Evolutionary conservation across 768 basidiomycete species (phyloP), one percentile per base, ranked within the genome.

Genomic region (Dioszegia hungarica): DNA sequence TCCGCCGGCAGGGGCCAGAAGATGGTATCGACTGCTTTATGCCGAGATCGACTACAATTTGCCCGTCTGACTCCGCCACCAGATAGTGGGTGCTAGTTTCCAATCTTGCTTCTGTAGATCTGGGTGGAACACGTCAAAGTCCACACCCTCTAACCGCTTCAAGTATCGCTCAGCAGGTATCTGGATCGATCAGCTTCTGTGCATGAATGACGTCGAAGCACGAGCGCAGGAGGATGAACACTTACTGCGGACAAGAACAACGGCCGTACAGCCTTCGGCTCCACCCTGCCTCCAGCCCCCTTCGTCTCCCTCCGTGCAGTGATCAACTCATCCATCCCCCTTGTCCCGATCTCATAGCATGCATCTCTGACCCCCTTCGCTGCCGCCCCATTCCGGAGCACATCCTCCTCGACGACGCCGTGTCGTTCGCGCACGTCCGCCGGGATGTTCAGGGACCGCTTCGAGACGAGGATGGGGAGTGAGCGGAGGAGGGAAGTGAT

Each of bases 301-400:
- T 69, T 71, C 40, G 71, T 44, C 60, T 75, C 70, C 56, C 72
- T 67, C 52, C 74, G 60, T 17, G 74, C 72, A 31, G 74, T 75
- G 38, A 75, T 75, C 25, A 75, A 41, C 57, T 75, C 74, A 31
- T 75, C 74, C 74, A 75, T 75, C 40, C 74, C 74, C 36, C 74
- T 64, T 22, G 74, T 75, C 14, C 72, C 74, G 17, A 75, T 67
- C 56, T 74, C 69, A 38, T 59, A 71, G 33, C 56, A 63, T 0
- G 62, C 72, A 56, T 75, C 74, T 22, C 59, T 57, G 9, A 75
- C 19, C 0, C 74, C 74, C 27, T 54, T 64, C 12, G 75, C 64
- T 74, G 86, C 34, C 79, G 86, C 29, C 60, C 66, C 36, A 77
- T 85, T 57, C 83, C 86, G 0, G 72, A 79, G 17, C 6, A 75